These are phyloP conservation scores for Lecanosticta acicola DNA, from an alignment of 2,329 filamentous ascomycete species.

Conservation along the genomic window DNA sequence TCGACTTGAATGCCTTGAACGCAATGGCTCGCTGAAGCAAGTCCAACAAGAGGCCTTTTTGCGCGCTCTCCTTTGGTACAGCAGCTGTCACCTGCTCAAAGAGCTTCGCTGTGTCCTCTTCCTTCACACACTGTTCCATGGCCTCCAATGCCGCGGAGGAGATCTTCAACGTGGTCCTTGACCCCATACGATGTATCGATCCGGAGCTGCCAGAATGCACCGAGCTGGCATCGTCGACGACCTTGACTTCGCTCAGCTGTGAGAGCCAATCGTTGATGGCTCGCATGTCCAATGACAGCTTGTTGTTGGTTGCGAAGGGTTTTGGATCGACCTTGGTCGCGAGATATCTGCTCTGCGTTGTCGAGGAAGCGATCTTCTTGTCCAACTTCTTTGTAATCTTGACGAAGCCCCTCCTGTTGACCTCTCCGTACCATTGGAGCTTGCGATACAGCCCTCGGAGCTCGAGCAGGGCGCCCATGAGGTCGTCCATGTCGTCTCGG, in stretches of 20 bases:
- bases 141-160: conserved; percentile 62
- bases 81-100: conserved; percentile 36
- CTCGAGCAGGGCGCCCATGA: conserved; percentile 84
- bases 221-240: conserved; percentile 68
- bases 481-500: conserved; percentile 81
- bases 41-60: conserved; percentile 69
- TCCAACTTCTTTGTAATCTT: conserved; percentile 99
- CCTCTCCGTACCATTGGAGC: conserved; percentile 94
- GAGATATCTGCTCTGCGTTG: conserved; percentile 76
- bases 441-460: conserved; percentile 82
- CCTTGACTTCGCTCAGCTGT: conserved; percentile 69
- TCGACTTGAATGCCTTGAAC: conserved; percentile 60
- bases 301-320: conserved; percentile 73
- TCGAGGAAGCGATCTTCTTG: conserved; percentile 74
- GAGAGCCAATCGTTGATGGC: conserved; percentile 89
- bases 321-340: conserved; percentile 84
- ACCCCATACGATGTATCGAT: conserved; percentile 70
- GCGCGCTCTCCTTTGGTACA: conserved; percentile 40
- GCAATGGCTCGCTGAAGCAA: conserved; percentile 73
- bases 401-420: conserved; percentile 88
- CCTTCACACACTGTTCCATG: conserved; percentile 65
- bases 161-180: conserved; percentile 68
- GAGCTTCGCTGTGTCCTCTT: conserved; percentile 58
- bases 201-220: conserved; percentile 54
- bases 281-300: conserved; percentile 54